Percentiles rank a stretch among this genome's conserved stretches.
These are phyloP conservation scores for Talaromyces sp. DNA, from an alignment of 2,329 filamentous ascomycete genomes.

Conservation along the genomic window DNA sequence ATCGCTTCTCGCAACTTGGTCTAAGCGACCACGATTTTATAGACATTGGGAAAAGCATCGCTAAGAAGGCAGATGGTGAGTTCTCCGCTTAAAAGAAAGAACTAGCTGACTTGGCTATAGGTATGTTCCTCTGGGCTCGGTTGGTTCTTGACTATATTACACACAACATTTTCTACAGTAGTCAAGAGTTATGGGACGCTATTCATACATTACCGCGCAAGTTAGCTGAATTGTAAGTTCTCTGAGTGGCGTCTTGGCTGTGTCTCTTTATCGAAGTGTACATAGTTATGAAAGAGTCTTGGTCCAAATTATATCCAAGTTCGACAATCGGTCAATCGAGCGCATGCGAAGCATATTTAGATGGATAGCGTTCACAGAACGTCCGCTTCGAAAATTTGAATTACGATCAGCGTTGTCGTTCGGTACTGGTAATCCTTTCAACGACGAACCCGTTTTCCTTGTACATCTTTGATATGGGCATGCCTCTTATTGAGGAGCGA, in stretches of 20 bases:
- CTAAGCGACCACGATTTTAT: background rate
- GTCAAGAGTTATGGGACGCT: background rate
- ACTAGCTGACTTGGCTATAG: background rate
- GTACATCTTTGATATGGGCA: background rate
- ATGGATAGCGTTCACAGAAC: background rate
- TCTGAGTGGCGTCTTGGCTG: background rate
- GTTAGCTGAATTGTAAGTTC: background rate
- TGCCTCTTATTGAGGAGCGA: background rate
- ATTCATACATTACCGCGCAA: background rate
- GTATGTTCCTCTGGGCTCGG: background rate
- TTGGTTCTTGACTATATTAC: background rate
- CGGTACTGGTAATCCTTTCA: background rate
- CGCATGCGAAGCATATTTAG: background rate
- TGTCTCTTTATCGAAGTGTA: background rate
- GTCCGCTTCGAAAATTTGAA: background rate
- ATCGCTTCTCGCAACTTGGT: background rate
- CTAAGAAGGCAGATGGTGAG: background rate
- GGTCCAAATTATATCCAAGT: background rate
- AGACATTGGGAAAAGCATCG: background rate
- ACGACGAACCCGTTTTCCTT: background rate
- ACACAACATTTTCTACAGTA: background rate
- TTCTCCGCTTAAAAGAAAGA: background rate
- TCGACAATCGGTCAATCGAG: background rate
- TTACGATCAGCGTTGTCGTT: background rate
- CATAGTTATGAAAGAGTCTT: background rate